These are phyloP conservation scores for Oemleria cerasiformis DNA, from an alignment of 306 rosid species.

Conservation along the genomic window DNA sequence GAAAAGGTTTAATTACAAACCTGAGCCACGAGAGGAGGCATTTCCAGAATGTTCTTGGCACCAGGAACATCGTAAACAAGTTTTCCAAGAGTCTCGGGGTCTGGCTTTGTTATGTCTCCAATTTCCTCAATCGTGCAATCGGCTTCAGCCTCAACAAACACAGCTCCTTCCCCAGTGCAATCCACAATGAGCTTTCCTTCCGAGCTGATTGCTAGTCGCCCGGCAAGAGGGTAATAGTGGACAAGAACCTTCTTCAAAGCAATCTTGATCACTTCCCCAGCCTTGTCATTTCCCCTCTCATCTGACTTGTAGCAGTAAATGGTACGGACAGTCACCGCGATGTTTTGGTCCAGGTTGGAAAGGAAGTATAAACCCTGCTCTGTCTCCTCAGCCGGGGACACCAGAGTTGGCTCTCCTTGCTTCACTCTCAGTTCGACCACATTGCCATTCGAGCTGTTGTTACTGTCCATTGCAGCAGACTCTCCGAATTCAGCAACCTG, in stretches of 20 bases:
- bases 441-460: not conserved
- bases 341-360: constrained; percentile 73
- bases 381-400: constrained; percentile 55
- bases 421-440: constrained; percentile 35
- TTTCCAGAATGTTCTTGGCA: constrained; percentile 60
- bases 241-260: constrained; percentile 66
- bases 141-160: constrained; percentile 82
- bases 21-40: constrained; percentile 81
- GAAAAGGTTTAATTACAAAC: constrained; percentile 25
- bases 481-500: constrained; percentile 24
- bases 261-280: constrained; percentile 42
- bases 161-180: constrained; percentile 66
- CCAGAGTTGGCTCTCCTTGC: constrained; percentile 50
- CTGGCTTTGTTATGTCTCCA: constrained; percentile 75
- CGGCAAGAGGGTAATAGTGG: constrained; percentile 65
- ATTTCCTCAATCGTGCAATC: constrained; percentile 49
- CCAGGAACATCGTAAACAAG: constrained; percentile 61
- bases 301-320: constrained; percentile 58
- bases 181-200: constrained; percentile 77
- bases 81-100: constrained; percentile 55
- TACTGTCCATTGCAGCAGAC: constrained; percentile 31
- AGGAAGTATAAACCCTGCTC: constrained; percentile 55
- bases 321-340: constrained; percentile 57
- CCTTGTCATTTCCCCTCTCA: constrained; percentile 48
- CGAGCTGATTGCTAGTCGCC: constrained; percentile 44